Conservation (phyloP, 345 rosid genomes). For the Eucalyptus polybractea region DNA sequence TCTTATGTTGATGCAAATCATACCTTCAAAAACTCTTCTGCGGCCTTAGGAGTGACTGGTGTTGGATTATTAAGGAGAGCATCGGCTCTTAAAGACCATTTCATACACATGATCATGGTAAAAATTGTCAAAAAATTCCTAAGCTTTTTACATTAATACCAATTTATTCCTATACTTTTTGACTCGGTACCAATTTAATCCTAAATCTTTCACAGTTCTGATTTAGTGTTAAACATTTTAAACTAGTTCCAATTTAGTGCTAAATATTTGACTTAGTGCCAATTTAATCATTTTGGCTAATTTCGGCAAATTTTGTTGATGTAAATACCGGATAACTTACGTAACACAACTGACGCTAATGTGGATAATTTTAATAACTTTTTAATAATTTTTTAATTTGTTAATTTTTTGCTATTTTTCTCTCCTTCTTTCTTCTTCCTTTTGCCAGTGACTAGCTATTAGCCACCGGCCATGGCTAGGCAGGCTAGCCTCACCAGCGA, state of each 20-base stretch:
- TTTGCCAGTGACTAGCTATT: too few species aligned
- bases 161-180: accelerated
- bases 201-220: accelerated
- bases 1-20: neutral
- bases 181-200: too few species aligned
- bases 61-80: neutral
- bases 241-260: too few species aligned
- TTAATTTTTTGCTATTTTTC: too few species aligned
- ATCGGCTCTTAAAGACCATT: neutral
- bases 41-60: neutral
- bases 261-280: too few species aligned
- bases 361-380: too few species aligned
- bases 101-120: neutral
- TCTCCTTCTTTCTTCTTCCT: accelerated
- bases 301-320: too few species aligned
- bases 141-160: accelerated
- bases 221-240: too few species aligned
- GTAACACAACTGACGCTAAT: accelerated
- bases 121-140: too few species aligned
- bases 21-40: neutral
- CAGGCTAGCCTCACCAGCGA: accelerated
- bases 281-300: accelerated
- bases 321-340: accelerated
- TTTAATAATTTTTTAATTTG: too few species aligned
- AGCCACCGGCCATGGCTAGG: too few species aligned